Conservation (phyloP, 2,329 filamentous ascomycete genomes). For the Drechslerella dactyloides region DNA sequence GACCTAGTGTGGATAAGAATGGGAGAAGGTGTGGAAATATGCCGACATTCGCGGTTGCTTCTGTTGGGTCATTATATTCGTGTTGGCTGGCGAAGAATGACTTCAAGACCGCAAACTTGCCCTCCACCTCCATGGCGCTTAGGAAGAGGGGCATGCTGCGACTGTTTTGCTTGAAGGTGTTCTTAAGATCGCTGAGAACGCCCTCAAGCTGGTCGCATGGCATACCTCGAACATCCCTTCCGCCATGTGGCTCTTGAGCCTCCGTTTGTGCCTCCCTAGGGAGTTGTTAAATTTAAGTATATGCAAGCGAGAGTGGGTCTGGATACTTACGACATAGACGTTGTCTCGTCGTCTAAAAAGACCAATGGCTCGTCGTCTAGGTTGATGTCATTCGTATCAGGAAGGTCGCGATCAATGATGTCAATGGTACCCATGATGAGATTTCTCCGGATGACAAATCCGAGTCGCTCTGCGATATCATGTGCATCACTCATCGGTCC, state of each 20-base stretch:
- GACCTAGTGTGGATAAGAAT: conserved; percentile 6
- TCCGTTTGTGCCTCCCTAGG: background rate
- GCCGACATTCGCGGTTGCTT: background rate
- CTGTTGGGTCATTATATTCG: background rate
- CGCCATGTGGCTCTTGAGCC: background rate
- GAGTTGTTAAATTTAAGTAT: background rate
- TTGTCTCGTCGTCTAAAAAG: background rate
- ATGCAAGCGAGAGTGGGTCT: background rate
- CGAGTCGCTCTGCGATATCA: conserved; percentile 20
- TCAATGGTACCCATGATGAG: conserved; percentile 11
- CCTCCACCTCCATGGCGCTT: background rate
- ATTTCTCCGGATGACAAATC: conserved; percentile 14
- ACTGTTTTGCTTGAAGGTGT: conserved; percentile 5
- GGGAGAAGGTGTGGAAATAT: conserved; percentile 22
- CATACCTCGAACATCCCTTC: background rate
- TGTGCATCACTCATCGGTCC: conserved; percentile 14
- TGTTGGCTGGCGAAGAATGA: conserved; percentile 14
- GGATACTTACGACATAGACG: background rate
- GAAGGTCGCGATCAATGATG: conserved; percentile 25
- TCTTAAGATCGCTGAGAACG: background rate
- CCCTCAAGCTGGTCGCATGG: background rate
- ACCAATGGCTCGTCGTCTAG: conserved; percentile 12
- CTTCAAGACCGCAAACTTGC: conserved; percentile 18
- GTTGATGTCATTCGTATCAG: background rate
- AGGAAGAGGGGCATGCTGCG: background rate